Percentiles rank a stretch among this genome's conserved stretches.
Conservation (phyloP, 257 asterid species). For the Prunella vulgaris region DNA sequence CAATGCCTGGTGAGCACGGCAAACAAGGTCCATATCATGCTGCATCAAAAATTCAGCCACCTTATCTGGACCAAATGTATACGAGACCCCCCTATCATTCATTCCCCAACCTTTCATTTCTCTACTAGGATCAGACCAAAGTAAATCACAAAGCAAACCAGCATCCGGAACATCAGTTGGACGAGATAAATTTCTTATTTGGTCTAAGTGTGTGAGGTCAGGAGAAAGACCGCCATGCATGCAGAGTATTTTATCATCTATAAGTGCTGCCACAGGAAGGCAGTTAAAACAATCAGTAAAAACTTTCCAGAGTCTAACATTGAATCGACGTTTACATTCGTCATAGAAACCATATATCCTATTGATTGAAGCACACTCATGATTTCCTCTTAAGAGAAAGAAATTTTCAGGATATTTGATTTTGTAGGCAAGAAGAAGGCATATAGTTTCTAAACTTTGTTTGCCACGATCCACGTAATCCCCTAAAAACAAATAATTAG, state of each 20-base stretch:
- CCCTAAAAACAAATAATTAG: conserved; percentile 69
- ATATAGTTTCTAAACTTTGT: conserved; percentile 69
- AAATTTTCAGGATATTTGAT: conserved; percentile 72
- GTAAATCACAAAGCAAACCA: conserved; percentile 71
- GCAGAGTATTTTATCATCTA: conserved; percentile 71
- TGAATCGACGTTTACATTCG: conserved; percentile 70
- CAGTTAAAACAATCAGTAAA: conserved; percentile 71
- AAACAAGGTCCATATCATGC: conserved; percentile 75
- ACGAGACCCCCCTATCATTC: conserved; percentile 78
- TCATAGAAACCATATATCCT: conserved; percentile 74
- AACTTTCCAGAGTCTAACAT: conserved; percentile 61
- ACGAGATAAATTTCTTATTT: conserved; percentile 59
- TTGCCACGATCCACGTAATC: conserved; percentile 79
- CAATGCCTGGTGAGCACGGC: conserved; percentile 78
- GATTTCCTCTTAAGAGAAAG: conserved; percentile 72
- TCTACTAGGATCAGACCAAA: conserved; percentile 74
- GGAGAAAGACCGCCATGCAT: conserved; percentile 88
- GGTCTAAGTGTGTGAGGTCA: conserved; percentile 58
- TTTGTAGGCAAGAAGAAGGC: conserved; percentile 74
- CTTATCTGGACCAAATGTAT: conserved; percentile 74
- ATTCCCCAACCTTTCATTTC: conserved; percentile 78
- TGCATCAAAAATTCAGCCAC: conserved; percentile 78
- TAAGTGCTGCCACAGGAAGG: conserved; percentile 76
- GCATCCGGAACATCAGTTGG: conserved; percentile 74
- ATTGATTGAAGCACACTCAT: conserved; percentile 69